A percentile compares a stretch with the other conserved stretches of the same genome.
Conservation (phyloP, 306 rosid species). For the Potentilla sterilis region DNA sequence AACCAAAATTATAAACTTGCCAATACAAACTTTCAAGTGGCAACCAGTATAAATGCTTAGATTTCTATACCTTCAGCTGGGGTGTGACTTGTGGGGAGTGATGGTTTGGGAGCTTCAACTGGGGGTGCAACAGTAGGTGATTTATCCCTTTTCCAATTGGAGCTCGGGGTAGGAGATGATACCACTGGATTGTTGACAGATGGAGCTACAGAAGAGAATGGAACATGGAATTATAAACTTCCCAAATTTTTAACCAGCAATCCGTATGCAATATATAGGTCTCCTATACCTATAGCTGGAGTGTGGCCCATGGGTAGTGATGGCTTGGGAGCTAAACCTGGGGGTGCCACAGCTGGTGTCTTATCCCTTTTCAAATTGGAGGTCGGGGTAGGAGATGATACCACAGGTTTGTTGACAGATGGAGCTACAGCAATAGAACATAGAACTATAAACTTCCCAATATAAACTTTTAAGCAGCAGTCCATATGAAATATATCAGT, state of each 20-base stretch:
- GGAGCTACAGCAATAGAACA: conserved; percentile 2
- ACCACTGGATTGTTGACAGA: not conserved
- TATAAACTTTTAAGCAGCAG: not conserved
- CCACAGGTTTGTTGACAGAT: conserved; percentile 3
- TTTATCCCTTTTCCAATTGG: conserved; percentile 32
- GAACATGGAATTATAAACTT: not conserved
- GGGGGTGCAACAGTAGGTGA: conserved; percentile 47
- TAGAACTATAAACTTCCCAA: not conserved
- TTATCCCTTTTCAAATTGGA: conserved; percentile 31
- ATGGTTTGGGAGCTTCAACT: conserved; percentile 38
- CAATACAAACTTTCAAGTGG: not conserved
- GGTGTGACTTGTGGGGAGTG: conserved; percentile 37
- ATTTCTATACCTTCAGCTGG: conserved; percentile 43
- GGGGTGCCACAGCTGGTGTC: conserved; percentile 48
- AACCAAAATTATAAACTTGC: not conserved
- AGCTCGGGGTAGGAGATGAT: conserved; percentile 21
- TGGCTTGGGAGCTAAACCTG: conserved; percentile 36
- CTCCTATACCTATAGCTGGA: conserved; percentile 44
- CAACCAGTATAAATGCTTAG: not conserved
- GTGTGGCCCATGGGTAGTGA: conserved; percentile 37
- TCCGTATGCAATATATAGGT: not conserved
- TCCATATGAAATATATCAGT: conserved; percentile 9
- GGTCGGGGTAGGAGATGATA: conserved; percentile 20
- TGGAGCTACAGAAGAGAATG: conserved; percentile 4
- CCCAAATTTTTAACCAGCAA: not conserved